Base-by-base conservation (phyloP, 495 filamentous ascomycete genomes). In the Penicillium mononematosum region DNA sequence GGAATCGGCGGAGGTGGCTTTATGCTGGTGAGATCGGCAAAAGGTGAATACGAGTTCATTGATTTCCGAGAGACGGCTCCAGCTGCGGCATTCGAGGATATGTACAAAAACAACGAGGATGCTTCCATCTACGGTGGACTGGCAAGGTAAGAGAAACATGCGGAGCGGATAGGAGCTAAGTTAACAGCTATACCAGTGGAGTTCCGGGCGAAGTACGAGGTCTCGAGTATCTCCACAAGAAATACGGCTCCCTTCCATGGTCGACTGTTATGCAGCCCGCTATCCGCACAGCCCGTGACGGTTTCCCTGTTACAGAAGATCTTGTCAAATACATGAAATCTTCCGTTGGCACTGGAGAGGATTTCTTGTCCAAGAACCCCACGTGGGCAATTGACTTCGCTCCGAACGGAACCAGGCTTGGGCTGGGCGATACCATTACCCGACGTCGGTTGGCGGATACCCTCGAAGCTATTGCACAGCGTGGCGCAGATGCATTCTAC, bases 1-100 rank as follows among this genome's bases (percentile, higher is more conserved):
- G 90, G 90, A 27, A 85, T 96, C 36, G 90, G 90, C 4, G 92
- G 92, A 5, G 92, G 92, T n/a, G 91, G 92, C 1, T 96, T 96
- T 71, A 85, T 88, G 79, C 78, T 96, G 2, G 81, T 93, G 24
- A 82, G 86, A 41, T 77, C 82, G 25, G 72, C 78, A 5, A 72
- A 84, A 36, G 88, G 88, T 10, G 69, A 71, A 31, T 91, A 86
- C 65, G 88, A 91, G 60, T 82, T 85, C 52, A 85, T 95, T 49
- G 91, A 96, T 69, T 96, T 92, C 66, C 81, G 92, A 9, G 92
- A 96, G 70, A 86, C 86, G 0, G 92, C 92, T 1, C 91, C 92
- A 3, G 88, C 85, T 0, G 85, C 88, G 0, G 87, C 91, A 1
- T 85, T 76, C 58, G 71, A 88, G 66, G 82, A 94, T 57, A 96